Evolutionary conservation across 192 early-diverging fungal species (phyloP), one percentile per base, ranked within the genome.

Genomic region (Coemansia sp.): DNA sequence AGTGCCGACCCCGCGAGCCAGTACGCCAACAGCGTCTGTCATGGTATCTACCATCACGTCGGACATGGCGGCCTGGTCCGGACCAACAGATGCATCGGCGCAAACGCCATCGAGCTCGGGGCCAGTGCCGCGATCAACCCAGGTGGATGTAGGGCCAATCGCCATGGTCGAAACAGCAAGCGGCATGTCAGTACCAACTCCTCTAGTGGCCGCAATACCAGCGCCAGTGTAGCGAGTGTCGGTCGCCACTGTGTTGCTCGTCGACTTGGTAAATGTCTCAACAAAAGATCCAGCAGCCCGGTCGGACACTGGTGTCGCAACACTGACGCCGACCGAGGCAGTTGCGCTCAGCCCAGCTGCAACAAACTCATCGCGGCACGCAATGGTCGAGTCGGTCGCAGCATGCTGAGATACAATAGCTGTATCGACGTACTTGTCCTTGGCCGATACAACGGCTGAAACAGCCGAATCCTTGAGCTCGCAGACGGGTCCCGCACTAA

Each of bases 401-500:
- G 41, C 69, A 31, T 58, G 55, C 2, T 58, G 55, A 5, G 15
- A 32, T 6, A 31, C 29, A 55, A 65, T 68, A 2, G 27, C 19
- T 32, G 34, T 48, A 12, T 32, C 56, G n/a, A 64, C 69, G 2
- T 55, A 53, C 3, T 51, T 50, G 36, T 66, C 63, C 17, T 29
- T 64, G 13, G 17, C 11, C 0, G 34, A 27, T 10, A 45, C 60
- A 34, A 40, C 27, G 2, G 68, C 67, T 42, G 62, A 56, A 4
- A 67, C 64, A 6, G 65, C 39, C 17, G 46, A 67, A 27, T 80
- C 65, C 15, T 40, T 40, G 20, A 29, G 19, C 19, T 62, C 61
- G 32, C 44, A 53, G 7, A 40, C 27, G 3, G 79, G 65, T 13
- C 68, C 75, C 11, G 56, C 68, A 6, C 75, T 69, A 4, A 44